Conservation (phyloP, 352 stramenopile genomes). For the Globisporangium camurandrum region DNA sequence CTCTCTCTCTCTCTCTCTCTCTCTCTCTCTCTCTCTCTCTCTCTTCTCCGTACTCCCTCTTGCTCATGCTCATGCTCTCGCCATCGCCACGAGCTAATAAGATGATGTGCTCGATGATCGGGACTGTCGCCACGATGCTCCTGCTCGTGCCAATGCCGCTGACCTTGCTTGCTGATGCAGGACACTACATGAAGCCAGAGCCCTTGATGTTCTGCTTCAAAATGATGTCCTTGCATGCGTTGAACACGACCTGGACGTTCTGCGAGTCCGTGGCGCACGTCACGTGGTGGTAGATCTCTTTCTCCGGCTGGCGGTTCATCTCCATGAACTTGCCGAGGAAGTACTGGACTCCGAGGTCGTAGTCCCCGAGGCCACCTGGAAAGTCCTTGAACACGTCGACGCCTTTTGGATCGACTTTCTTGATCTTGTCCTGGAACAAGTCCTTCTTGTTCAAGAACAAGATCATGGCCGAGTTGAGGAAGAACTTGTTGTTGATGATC, state of each 20-base stretch:
- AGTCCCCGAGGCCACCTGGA: slow-evolving; percentile 68
- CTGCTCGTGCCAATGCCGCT: slow-evolving; percentile 1
- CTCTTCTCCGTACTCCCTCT: background rate
- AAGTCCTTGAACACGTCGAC: slow-evolving; percentile 91
- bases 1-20: background rate
- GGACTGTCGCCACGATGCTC: background rate
- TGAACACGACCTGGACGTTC: slow-evolving; percentile 96
- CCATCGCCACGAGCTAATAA: slow-evolving; percentile 6
- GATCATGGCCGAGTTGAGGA: slow-evolving; percentile 92
- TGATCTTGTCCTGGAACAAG: slow-evolving; percentile 96
- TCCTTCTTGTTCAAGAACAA: slow-evolving; percentile 98
- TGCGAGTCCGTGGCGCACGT: slow-evolving; percentile 96
- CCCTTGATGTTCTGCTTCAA: slow-evolving; percentile 91
- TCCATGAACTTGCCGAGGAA: slow-evolving; percentile 94
- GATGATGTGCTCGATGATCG: slow-evolving; percentile 3
- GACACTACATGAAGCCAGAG: slow-evolving; percentile 87
- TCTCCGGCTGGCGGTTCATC: slow-evolving; percentile 88
- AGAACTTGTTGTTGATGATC: slow-evolving; percentile 94
- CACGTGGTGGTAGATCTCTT: slow-evolving; percentile 93
- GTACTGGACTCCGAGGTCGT: slow-evolving; percentile 85
- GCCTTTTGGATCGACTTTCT: slow-evolving; percentile 89
- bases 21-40: background rate
- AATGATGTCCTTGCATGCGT: slow-evolving; percentile 95
- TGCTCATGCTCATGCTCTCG: background rate
- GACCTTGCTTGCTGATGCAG: background rate